These are phyloP conservation scores for Sporothrix mexicana DNA, from an alignment of 2,329 filamentous ascomycete genomes.

Conservation along the genomic window DNA sequence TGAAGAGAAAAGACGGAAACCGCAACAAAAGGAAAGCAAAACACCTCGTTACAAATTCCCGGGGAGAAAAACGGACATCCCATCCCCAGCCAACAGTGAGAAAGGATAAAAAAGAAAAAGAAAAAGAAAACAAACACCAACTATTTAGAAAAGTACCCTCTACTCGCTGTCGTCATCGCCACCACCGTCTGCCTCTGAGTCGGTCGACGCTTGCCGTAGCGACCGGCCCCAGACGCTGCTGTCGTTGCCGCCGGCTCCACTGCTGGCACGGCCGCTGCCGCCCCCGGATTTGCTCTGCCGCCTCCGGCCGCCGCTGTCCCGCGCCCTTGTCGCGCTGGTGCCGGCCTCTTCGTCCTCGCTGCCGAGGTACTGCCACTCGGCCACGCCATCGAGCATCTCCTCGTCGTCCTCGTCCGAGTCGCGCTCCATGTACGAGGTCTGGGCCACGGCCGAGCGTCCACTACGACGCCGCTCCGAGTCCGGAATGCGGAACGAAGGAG, in stretches of 20 bases:
- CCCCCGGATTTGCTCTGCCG: conserved; percentile 23
- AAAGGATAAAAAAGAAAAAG: not conserved
- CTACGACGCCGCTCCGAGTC: conserved; percentile 61
- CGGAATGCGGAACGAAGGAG: conserved; percentile 41
- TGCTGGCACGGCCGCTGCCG: conserved; percentile 16
- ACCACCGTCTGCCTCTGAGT: conserved; percentile 26
- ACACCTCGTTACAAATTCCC: conserved; percentile 9
- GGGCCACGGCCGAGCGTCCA: conserved; percentile 54
- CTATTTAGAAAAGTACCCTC: not conserved
- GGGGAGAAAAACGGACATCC: not conserved
- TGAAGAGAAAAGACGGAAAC: not conserved
- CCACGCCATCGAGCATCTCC: conserved; percentile 66
- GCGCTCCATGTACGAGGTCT: conserved; percentile 60
- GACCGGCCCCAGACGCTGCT: conserved; percentile 33
- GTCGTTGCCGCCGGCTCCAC: conserved; percentile 20
- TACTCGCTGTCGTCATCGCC: conserved; percentile 31
- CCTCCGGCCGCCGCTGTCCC: conserved; percentile 3
- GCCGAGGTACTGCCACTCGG: conserved; percentile 60
- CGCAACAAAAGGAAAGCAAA: not conserved
- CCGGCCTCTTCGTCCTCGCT: conserved; percentile 42
- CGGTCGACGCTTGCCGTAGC: conserved; percentile 32
- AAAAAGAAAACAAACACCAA: not conserved
- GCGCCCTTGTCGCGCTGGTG: not conserved
- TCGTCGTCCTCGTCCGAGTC: conserved; percentile 64
- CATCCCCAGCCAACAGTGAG: conserved; percentile 1